Base-by-base conservation (phyloP, 768 basidiomycete species). In the Mycena latifolia region DNA sequence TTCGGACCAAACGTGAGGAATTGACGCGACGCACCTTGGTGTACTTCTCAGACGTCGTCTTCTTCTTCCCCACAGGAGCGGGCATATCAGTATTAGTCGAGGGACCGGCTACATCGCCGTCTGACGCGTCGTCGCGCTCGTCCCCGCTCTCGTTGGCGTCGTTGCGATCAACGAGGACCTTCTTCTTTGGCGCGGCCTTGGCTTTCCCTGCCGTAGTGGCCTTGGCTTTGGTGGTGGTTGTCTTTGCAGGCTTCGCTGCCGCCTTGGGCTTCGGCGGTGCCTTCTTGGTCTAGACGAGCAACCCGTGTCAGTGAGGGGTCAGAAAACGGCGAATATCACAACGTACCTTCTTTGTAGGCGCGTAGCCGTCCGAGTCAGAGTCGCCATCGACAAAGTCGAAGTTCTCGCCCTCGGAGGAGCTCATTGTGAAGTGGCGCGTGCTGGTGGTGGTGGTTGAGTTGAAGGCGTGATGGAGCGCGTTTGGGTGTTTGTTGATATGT, bases 21-120 rank as follows among this genome's bases (percentile, higher is more conserved):
- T 37, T 29, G 41, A 54, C 33, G 43, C 31, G 47, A 72, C 85
- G 70, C 51, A 94, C 95, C 86, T 95, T 96, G 56, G 90, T 90
- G 74, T 96, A 97, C 39, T 86, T 96, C 74, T 98, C 94, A 9
- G 94, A 94, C 2, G 93, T 94, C 15, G 89, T 92, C 82, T 97
- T 97, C 81, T 92, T 91, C 82, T 92, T 92, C 59, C 79, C 81
- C 18, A 75, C 76, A 9, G 67, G 61, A 20, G 50, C 51, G 17
- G 72, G 50, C 12, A 61, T 63, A 25, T 61, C 71, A 43, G 73
- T 74, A 8, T 61, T 68, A 10, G 69, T 74, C 14, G 76, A 74
- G 10, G 76, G 73, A 70, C 74, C 64, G 45, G 61, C 29, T 28
- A 72, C 73, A 27, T 80, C 80, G 66, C 81, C 79, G 54, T 82